Evolutionary conservation across 768 basidiomycete genomes (phyloP).

Genomic region (Boletus fagicola): DNA sequence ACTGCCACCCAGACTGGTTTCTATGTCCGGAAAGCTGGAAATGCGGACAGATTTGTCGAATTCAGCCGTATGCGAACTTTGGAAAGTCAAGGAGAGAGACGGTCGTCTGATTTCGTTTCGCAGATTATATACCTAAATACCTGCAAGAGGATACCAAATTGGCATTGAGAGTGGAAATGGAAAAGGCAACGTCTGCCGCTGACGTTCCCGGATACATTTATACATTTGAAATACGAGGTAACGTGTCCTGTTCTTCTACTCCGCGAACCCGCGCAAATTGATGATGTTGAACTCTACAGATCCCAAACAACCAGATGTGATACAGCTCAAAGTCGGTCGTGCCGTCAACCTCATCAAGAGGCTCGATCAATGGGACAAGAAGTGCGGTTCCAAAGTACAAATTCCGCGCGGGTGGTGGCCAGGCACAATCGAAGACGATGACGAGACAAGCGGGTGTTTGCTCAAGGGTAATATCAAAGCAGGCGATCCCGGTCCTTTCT

Average conservation of each 20-base stretch:
- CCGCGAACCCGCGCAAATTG: not conserved
- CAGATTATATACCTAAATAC: conserved; percentile 72
- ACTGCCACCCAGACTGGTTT: conserved; percentile 50
- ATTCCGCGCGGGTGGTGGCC: conserved; percentile 77
- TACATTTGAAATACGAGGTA: conserved; percentile 76
- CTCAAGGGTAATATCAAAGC: conserved; percentile 65
- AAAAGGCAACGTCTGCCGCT: conserved; percentile 47
- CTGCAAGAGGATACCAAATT: conserved; percentile 59
- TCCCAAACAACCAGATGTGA: conserved; percentile 34
- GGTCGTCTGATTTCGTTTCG: conserved; percentile 8
- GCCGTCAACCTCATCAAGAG: conserved; percentile 70
- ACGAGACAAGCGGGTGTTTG: conserved; percentile 41
- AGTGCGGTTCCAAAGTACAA: conserved; percentile 75
- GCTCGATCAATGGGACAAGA: conserved; percentile 77
- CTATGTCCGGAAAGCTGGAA: conserved; percentile 47
- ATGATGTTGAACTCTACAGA: conserved; percentile 26
- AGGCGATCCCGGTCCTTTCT: conserved; percentile 61
- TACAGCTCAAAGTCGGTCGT: conserved; percentile 79
- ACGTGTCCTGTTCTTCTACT: conserved; percentile 3
- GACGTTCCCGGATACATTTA: conserved; percentile 81
- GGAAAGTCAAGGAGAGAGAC: not conserved
- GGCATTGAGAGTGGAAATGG: conserved; percentile 54
- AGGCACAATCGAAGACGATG: conserved; percentile 43
- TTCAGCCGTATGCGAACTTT: conserved; percentile 49
- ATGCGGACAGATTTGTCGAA: conserved; percentile 45